Evolutionary conservation across 2,329 filamentous ascomycete species (phyloP), one percentile per base, ranked within the genome.

Genomic region (Zymoseptoria tritici): DNA sequence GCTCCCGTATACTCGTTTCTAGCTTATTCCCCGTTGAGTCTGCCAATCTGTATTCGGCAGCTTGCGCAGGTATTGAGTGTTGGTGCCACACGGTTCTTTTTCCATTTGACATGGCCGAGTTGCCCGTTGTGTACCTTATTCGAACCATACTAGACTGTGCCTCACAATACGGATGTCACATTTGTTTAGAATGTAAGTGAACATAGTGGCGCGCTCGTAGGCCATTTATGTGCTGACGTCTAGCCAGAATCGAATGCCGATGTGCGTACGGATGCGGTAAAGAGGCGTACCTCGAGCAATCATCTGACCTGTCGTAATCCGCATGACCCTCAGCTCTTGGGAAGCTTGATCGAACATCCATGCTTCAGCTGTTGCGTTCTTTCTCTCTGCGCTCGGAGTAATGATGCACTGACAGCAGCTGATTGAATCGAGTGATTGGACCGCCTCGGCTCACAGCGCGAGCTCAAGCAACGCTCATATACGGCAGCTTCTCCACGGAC

Each of bases 1-100:
- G 79, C 67, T 81, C 21, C 78, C 79, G 24, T 80, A 76, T 67
- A 76, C 78, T 20, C 74, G 79, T 55, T 81, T 81, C 66, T 81
- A 73, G 64, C 4, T 46, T 1, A 16, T 46, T 46, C 46, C 7
- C 11, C 11, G 13, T 16, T 13, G 36, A 46, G 16, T 16, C 36
- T 46, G 36, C 13, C 13, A 46, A 16, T 16, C 3, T n/a, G 36
- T n/a, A 46, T 7, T 46, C 36, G n/a, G 36, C 16, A 46, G 36
- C 26, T 29, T 9, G 26, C 26, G 5, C 26, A 29, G 26, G 26
- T 29, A 29, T 29, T 4, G 26, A 3, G 26, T 29, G 26, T 29
- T 9, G 7, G 9, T 29, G 4, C 26, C 7, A 4, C 26, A 29
- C 26, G 26, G 3, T 29, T 29, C 26, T 29, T 29, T 29, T 1